A percentile compares a stretch with the other conserved stretches of the same genome.
Conservation (phyloP, 2,329 filamentous ascomycete genomes). For the Trichoderma lentiforme region DNA sequence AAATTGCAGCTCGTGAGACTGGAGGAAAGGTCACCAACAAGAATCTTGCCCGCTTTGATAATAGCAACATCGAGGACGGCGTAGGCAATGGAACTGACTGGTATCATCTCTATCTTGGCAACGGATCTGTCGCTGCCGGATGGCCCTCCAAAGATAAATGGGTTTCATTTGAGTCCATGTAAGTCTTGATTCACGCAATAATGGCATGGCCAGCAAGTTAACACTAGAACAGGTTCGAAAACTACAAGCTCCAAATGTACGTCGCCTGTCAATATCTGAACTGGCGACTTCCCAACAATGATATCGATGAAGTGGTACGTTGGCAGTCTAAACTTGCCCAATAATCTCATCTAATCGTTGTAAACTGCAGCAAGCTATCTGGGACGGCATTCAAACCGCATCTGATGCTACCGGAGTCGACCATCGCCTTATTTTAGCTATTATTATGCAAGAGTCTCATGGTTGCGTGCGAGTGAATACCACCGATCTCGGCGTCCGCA, state of each 20-base stretch:
- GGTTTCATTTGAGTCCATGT: slow-evolving; percentile 19
- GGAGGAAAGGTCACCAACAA: background rate
- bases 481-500: slow-evolving; percentile 39
- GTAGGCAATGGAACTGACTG: slow-evolving; percentile 26
- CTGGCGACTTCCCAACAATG: slow-evolving; percentile 18
- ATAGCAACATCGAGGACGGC: slow-evolving; percentile 19
- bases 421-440: slow-evolving; percentile 40
- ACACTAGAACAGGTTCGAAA: slow-evolving; percentile 24
- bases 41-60: background rate
- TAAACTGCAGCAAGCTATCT: slow-evolving; percentile 18
- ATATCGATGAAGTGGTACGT: slow-evolving; percentile 19
- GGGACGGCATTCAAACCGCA: slow-evolving; percentile 32
- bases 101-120: slow-evolving; percentile 27
- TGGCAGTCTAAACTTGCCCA: background rate
- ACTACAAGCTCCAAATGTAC: slow-evolving; percentile 20
- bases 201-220: background rate
- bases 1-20: background rate
- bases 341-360: background rate
- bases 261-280: slow-evolving; percentile 17
- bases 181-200: background rate
- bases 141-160: slow-evolving; percentile 15
- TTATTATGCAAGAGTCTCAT: slow-evolving; percentile 44
- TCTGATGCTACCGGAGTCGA: slow-evolving; percentile 33
- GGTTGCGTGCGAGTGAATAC: slow-evolving; percentile 42
- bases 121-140: slow-evolving; percentile 10